Percentiles rank a stretch among this genome's conserved stretches.
phyloP scores from a whole-genome alignment of 805 yeast genomes.

The Candida orba region DNA sequence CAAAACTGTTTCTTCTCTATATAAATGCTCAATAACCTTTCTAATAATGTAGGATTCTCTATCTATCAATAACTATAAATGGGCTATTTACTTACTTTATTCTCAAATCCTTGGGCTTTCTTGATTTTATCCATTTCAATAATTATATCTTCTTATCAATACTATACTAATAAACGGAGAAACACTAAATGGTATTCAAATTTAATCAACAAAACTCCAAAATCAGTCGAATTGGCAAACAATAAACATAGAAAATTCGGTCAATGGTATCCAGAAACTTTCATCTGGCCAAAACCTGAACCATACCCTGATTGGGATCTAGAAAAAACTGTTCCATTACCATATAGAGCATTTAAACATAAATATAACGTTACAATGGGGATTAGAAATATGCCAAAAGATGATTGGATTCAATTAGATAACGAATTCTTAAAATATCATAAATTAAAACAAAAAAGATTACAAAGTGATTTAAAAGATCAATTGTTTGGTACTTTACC shows the following conservation, averaged over 20 bases:
- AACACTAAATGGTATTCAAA: constrained; percentile 3
- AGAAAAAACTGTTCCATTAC: constrained; percentile 14
- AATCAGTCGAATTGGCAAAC: constrained; percentile 29
- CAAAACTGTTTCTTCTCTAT: too few relatives aligned
- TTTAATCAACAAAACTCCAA: constrained; percentile 2
- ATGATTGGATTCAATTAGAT: constrained; percentile 62
- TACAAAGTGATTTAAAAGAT: constrained; percentile 37
- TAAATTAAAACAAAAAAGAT: constrained; percentile 41
- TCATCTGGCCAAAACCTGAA: constrained; percentile 41
- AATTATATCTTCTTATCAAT: neutral
- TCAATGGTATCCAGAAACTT: constrained; percentile 47
- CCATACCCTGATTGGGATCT: constrained; percentile 29
- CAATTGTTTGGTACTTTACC: constrained; percentile 39
- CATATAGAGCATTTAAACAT: constrained; percentile 48
- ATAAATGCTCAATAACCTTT: too few relatives aligned
- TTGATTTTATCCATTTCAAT: too few relatives aligned
- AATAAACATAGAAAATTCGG: constrained; percentile 44
- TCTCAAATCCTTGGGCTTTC: too few relatives aligned
- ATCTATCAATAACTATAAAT: too few relatives aligned
- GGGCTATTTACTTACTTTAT: too few relatives aligned
- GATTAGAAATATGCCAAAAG: constrained; percentile 52
- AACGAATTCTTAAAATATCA: constrained; percentile 57
- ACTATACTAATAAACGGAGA: neutral
- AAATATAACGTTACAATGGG: constrained; percentile 66
- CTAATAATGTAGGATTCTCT: too few relatives aligned